Percentiles rank a stretch among this genome's conserved stretches.
Conservation (phyloP, 495 filamentous ascomycete species). For the Hypoxylon intermedium region DNA sequence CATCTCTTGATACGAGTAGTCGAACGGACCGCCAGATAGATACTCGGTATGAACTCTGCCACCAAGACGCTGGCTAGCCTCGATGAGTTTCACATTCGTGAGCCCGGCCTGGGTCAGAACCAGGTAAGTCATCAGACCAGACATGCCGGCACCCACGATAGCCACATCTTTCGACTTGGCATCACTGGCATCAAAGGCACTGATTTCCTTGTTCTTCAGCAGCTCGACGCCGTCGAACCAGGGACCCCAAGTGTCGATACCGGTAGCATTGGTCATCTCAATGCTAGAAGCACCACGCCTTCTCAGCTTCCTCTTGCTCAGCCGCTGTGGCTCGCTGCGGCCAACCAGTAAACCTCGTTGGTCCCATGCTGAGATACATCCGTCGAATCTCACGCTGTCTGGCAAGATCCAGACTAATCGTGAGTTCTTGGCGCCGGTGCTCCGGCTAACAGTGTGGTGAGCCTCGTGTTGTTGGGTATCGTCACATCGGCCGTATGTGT, state of each 20-base stretch:
- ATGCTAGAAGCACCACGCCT: constrained; percentile 48
- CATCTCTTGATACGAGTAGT: constrained; percentile 81
- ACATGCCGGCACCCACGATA: constrained; percentile 74
- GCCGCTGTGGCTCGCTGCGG: constrained; percentile 50
- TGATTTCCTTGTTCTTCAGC: constrained; percentile 61
- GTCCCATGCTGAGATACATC: constrained; percentile 64
- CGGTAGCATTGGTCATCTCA: constrained; percentile 55
- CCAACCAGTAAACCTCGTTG: constrained; percentile 47
- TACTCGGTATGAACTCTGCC: constrained; percentile 70
- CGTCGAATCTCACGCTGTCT: constrained; percentile 47
- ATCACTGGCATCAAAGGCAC: constrained; percentile 56
- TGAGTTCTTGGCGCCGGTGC: constrained; percentile 31
- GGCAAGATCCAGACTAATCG: constrained; percentile 64
- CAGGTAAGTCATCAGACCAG: constrained; percentile 65
- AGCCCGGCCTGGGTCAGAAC: constrained; percentile 49
- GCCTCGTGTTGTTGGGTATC: constrained; percentile 24
- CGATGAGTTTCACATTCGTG: constrained; percentile 50
- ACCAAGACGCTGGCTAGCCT: constrained; percentile 48
- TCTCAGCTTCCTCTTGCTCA: constrained; percentile 35
- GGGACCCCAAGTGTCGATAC: constrained; percentile 66
- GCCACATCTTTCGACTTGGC: constrained; percentile 65
- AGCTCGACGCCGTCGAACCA: constrained; percentile 75
- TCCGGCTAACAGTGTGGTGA: constrained; percentile 44
- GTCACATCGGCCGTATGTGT: constrained; percentile 52
- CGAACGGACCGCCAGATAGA: constrained; percentile 63